These are phyloP conservation scores for Solanum sitiens DNA, from an alignment of 257 asterid species.

Conservation along the genomic window DNA sequence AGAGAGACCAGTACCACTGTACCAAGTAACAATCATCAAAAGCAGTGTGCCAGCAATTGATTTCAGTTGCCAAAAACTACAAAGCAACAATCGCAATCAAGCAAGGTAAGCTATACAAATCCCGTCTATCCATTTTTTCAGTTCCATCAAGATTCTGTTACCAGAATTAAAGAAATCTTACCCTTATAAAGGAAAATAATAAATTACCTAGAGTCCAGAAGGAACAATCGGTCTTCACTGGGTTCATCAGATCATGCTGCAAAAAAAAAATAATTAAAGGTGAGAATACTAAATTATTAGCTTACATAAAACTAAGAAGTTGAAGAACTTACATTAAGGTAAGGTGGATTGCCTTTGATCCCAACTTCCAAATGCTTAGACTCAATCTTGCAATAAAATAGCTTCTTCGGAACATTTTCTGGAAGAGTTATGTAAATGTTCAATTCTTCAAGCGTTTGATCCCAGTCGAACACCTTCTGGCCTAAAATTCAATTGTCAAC, in stretches of 20 bases:
- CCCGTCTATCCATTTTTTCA: background rate
- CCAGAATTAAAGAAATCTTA: background rate
- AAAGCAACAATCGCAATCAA: background rate
- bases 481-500: slow-evolving; percentile 31
- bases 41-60: background rate
- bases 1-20: background rate
- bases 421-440: slow-evolving; percentile 87
- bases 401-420: slow-evolving; percentile 73
- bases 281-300: background rate
- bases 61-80: background rate
- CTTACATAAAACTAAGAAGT: background rate
- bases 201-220: slow-evolving; percentile 90
- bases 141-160: background rate
- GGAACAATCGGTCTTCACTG: slow-evolving; percentile 91
- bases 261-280: background rate
- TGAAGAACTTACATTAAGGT: slow-evolving; percentile 52
- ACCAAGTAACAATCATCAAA: background rate
- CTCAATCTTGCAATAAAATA: slow-evolving; percentile 58
- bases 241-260: slow-evolving; percentile 69
- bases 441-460: slow-evolving; percentile 94
- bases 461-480: slow-evolving; percentile 96
- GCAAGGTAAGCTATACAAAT: background rate
- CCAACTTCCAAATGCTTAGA: slow-evolving; percentile 89
- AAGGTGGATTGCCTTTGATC: slow-evolving; percentile 93
- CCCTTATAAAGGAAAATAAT: background rate